These are phyloP conservation scores for Grigorovia humatica DNA, from an alignment of 805 yeast genomes.

Conservation along the genomic window DNA sequence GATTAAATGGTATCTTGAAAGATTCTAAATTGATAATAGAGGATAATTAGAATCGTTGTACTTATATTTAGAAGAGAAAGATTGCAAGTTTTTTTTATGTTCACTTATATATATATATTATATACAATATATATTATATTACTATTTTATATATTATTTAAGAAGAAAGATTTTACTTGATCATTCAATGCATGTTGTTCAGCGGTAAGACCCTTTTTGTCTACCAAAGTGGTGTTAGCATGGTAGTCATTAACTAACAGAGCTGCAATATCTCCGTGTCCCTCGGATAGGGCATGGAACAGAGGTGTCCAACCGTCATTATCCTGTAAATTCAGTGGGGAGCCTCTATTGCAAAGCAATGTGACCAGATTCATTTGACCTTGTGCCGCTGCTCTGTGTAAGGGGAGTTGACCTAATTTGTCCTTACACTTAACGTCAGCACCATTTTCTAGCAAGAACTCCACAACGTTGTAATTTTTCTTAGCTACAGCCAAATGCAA, in stretches of 20 bases:
- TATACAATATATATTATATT: too few species aligned
- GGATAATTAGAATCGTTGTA: background rate
- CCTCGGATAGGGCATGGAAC: constrained; percentile 88
- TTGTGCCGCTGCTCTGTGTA: constrained; percentile 75
- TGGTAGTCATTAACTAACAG: constrained; percentile 46
- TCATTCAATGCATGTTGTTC: constrained; percentile 46
- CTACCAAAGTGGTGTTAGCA: constrained; percentile 45
- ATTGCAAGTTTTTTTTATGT: too few species aligned
- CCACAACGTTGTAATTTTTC: constrained; percentile 44
- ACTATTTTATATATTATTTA: constrained; percentile 10
- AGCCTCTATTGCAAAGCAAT: constrained; percentile 40
- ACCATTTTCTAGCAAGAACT: constrained; percentile 43
- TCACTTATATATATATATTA: too few species aligned
- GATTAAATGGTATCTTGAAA: constrained; percentile 20
- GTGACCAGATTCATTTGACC: constrained; percentile 55
- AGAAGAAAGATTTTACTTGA: constrained; percentile 35
- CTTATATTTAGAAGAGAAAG: too few species aligned
- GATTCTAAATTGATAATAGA: constrained; percentile 13
- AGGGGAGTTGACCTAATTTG: constrained; percentile 49
- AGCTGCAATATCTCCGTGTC: constrained; percentile 68
- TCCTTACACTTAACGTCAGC: constrained; percentile 63
- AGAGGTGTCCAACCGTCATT: constrained; percentile 72
- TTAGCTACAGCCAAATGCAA: constrained; percentile 72
- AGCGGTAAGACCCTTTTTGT: constrained; percentile 45
- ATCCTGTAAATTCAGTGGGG: constrained; percentile 63